phyloP scores from a whole-genome alignment of 257 asterid genomes.

The Buddleja alternifolia region DNA sequence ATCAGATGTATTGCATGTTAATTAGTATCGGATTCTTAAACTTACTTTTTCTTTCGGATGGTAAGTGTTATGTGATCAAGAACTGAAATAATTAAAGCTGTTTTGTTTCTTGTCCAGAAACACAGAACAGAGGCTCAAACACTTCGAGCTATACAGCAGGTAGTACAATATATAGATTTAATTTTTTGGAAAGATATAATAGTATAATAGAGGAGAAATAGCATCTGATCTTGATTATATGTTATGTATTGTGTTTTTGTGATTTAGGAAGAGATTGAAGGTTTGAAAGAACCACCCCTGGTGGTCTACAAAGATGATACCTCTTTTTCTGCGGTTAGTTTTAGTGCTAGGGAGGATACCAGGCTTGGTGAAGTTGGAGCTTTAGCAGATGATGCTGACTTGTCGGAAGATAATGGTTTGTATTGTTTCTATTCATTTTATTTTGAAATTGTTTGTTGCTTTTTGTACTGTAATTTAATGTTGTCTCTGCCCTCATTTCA shows the following conservation, averaged over 20 bases:
- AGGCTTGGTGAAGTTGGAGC: conserved; percentile 40
- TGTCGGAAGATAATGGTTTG: conserved; percentile 56
- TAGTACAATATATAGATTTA: conserved; percentile 29
- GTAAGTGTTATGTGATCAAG: conserved; percentile 1
- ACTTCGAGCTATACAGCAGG: conserved; percentile 71
- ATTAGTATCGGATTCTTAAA: neutral
- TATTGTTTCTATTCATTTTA: conserved; percentile 28
- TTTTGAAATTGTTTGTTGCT: neutral
- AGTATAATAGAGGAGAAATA: too few species aligned
- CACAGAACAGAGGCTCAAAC: conserved; percentile 65
- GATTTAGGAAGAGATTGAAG: conserved; percentile 60
- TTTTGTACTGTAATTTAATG: conserved; percentile 11
- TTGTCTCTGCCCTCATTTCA: conserved; percentile 24
- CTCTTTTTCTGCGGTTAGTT: conserved; percentile 43
- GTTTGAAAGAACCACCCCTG: conserved; percentile 61
- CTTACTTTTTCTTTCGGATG: neutral
- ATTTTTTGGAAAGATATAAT: neutral
- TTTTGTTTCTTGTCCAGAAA: conserved; percentile 55
- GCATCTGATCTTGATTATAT: conserved; percentile 12
- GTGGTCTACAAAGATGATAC: conserved; percentile 69
- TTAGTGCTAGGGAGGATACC: conserved; percentile 36
- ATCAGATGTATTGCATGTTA: conserved; percentile 1
- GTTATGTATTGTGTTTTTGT: conserved; percentile 22
- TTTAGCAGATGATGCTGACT: conserved; percentile 27
- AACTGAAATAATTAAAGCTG: conserved; percentile 17